Evolutionary conservation across 495 filamentous ascomycete species (phyloP).

Genomic region (Tuber brumale): DNA sequence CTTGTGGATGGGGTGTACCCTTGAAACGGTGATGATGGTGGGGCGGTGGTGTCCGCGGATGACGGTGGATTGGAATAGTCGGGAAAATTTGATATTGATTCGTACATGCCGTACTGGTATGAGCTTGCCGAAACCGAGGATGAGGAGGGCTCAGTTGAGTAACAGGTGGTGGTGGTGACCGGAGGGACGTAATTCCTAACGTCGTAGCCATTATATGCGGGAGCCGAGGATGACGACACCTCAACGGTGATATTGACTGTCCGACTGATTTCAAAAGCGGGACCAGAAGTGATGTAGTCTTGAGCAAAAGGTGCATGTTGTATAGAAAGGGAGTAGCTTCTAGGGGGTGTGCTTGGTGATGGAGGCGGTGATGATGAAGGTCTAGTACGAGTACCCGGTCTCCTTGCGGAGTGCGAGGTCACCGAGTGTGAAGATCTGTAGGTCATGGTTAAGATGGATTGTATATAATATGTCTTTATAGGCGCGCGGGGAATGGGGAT

Average conservation of each 20-base stretch:
- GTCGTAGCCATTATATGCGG: slow-evolving; percentile 19
- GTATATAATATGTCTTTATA: slow-evolving; percentile 3
- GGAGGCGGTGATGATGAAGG: not conserved
- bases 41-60: slow-evolving; percentile 2
- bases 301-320: not conserved
- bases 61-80: not conserved
- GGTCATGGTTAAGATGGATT: slow-evolving; percentile 15
- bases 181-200: slow-evolving; percentile 25
- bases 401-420: slow-evolving; percentile 15
- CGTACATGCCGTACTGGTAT: slow-evolving; percentile 14
- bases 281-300: not conserved
- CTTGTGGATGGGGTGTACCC: slow-evolving; percentile 9
- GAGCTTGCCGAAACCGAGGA: slow-evolving; percentile 11
- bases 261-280: slow-evolving; percentile 17
- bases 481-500: not conserved
- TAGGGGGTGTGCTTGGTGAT: not conserved
- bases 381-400: slow-evolving; percentile 7
- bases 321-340: not conserved
- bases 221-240: slow-evolving; percentile 18
- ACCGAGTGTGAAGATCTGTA: slow-evolving; percentile 6
- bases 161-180: slow-evolving; percentile 32
- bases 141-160: slow-evolving; percentile 14
- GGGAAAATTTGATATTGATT: not conserved
- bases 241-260: slow-evolving; percentile 32
- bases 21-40: slow-evolving; percentile 10